These are phyloP conservation scores for Eucalyptus tenuipes DNA, from an alignment of 345 rosid genomes.

Conservation along the genomic window DNA sequence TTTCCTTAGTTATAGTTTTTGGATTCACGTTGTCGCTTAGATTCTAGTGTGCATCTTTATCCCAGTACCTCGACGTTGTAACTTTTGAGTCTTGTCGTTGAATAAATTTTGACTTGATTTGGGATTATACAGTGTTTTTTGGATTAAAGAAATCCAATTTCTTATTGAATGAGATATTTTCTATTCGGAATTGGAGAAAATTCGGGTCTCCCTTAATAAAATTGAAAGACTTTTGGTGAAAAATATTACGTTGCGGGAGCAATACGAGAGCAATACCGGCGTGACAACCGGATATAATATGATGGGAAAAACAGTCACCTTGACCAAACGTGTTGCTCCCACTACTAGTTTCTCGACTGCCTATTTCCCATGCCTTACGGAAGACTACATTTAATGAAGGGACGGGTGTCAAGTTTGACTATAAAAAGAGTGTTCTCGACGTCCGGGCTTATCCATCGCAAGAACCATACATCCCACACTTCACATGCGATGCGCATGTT, in stretches of 20 bases:
- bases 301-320: background rate
- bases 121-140: too few species aligned
- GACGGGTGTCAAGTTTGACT: background rate
- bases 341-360: background rate
- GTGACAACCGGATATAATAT: background rate
- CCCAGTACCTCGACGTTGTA: rapidly evolving
- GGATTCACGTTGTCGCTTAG: rapidly evolving
- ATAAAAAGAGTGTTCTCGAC: background rate
- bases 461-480: background rate
- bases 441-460: background rate
- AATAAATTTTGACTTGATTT: too few species aligned
- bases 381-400: background rate
- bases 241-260: background rate
- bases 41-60: background rate
- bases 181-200: too few species aligned
- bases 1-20: background rate
- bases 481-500: background rate
- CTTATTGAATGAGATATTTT: background rate
- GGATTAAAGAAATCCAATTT: background rate
- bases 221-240: background rate
- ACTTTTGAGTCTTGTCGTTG: background rate
- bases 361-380: background rate
- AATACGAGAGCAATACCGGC: background rate
- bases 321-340: background rate
- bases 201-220: background rate